These are phyloP conservation scores for Neopestalotiopsis sp. DNA, from an alignment of 2,329 filamentous ascomycete species.

Conservation along the genomic window DNA sequence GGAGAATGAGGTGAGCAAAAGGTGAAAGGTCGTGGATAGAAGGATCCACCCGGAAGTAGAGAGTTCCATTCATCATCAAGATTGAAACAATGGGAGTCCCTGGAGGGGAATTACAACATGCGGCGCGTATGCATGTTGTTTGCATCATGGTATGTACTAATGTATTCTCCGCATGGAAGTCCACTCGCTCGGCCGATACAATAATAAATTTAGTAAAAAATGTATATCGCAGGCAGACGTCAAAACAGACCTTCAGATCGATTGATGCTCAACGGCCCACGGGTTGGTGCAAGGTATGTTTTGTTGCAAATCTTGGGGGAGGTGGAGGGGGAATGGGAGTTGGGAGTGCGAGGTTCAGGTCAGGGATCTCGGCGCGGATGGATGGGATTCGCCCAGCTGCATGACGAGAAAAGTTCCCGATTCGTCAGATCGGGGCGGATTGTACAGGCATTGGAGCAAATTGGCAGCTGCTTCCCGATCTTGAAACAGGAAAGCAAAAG, in stretches of 20 bases:
- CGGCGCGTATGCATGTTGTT: no score
- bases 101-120: neutral
- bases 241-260: no score
- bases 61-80: neutral
- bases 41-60: neutral
- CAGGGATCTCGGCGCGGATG: neutral
- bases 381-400: neutral
- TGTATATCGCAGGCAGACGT: no score
- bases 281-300: no score
- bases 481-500: neutral
- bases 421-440: neutral
- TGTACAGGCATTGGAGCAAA: neutral
- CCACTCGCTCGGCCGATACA: no score
- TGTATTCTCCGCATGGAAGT: no score
- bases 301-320: no score
- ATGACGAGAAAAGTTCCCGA: neutral
- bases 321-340: no score
- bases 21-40: neutral
- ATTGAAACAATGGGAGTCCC: neutral
- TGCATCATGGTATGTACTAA: no score
- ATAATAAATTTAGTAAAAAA: no score
- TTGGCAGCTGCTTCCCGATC: neutral
- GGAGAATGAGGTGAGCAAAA: neutral
- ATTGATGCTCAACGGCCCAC: no score
- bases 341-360: neutral